These are phyloP conservation scores for Lentinula lateritia DNA, from an alignment of 768 basidiomycete genomes.

Conservation along the genomic window DNA sequence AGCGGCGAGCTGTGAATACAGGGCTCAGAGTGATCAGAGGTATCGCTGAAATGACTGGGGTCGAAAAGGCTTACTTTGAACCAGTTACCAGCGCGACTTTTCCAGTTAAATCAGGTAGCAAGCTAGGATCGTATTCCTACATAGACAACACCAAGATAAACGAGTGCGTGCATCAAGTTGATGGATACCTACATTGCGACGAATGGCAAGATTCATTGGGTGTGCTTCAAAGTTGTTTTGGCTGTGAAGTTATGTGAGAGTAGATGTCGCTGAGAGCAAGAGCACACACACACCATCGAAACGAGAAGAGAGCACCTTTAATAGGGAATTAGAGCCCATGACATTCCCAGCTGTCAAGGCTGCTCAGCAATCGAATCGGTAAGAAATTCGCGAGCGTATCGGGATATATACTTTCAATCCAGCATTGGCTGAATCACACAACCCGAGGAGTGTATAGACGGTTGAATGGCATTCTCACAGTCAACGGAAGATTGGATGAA, in stretches of 20 bases:
- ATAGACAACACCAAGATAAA: neutral
- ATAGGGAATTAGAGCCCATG: neutral
- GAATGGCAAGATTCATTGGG: neutral
- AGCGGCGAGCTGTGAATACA: neutral
- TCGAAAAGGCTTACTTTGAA: slow-evolving; percentile 26
- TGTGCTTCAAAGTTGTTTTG: too few relatives aligned
- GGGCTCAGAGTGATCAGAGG: neutral
- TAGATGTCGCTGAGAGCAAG: too few relatives aligned
- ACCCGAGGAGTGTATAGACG: too few relatives aligned
- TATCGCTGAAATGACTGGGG: neutral
- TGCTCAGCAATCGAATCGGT: neutral
- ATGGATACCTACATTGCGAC: neutral
- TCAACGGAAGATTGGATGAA: too few relatives aligned
- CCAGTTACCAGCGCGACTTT: slow-evolving; percentile 39
- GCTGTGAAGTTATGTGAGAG: too few relatives aligned
- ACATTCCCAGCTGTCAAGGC: too few relatives aligned
- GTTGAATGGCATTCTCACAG: too few relatives aligned
- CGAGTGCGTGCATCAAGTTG: too few relatives aligned
- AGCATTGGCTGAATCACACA: neutral
- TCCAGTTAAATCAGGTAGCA: slow-evolving; percentile 27
- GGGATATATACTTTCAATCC: neutral
- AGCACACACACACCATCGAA: too few relatives aligned
- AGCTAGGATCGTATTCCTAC: neutral
- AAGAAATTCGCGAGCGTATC: neutral
- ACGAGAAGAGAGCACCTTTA: neutral